These are phyloP conservation scores for Chalciporus pseudorubinellus DNA, from an alignment of 768 basidiomycete genomes.

Conservation along the genomic window DNA sequence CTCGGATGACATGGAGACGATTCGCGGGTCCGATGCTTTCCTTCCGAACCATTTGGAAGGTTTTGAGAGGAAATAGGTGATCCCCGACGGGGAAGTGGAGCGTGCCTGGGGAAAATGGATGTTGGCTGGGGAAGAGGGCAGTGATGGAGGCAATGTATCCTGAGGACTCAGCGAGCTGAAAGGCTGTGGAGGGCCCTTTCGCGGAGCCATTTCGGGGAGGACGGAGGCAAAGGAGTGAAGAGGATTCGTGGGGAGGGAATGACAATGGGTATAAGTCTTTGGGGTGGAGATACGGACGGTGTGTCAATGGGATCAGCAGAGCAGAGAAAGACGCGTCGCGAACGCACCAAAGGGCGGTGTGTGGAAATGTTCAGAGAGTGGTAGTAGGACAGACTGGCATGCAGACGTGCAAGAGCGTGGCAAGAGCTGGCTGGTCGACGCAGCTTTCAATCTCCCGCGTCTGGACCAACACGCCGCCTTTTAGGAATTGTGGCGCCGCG, in stretches of 20 bases:
- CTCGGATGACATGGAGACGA: conserved; percentile 39
- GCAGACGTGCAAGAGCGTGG: conserved; percentile 20
- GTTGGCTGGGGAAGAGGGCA: conserved; percentile 34
- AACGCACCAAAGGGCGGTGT: conserved; percentile 9
- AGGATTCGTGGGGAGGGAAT: conserved; percentile 4
- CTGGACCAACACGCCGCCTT: conserved; percentile 4
- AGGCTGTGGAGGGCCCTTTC: conserved; percentile 41
- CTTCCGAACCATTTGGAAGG: conserved; percentile 73
- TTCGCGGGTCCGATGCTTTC: conserved; percentile 53
- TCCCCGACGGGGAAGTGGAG: conserved; percentile 61
- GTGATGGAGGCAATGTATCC: conserved; percentile 26
- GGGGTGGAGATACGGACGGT: background rate
- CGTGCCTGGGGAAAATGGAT: conserved; percentile 45
- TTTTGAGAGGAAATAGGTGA: conserved; percentile 63
- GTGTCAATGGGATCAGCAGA: conserved; percentile 5
- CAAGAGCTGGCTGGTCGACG: background rate
- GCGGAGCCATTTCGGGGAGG: conserved; percentile 43
- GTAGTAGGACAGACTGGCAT: too few relatives aligned
- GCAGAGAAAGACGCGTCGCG: conserved; percentile 2
- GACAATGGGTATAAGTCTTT: conserved; percentile 2
- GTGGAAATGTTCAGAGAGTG: background rate
- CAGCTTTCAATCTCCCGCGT: background rate
- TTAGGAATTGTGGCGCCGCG: conserved; percentile 26
- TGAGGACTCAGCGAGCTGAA: conserved; percentile 41
- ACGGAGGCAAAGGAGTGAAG: conserved; percentile 11